phyloP scores from a whole-genome alignment of 345 rosid genomes.

The sweet orange (Citrus sinensis) region DVS_A1.0 CM039163.1:33886001-33886500 shows the following conservation, averaged over 20 bases:
- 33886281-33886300: not conserved
- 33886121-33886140: conserved; percentile 3
- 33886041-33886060: not conserved
- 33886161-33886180: not conserved
- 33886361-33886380: no score
- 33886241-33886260: not conserved
- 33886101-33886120: conserved; percentile 3
- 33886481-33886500: no score
- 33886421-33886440: no score
- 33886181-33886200: not conserved
- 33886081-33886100: not conserved
- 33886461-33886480: no score
- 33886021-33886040: not conserved
- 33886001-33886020: not conserved
- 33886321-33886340: not conserved
- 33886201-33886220: not conserved
- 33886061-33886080: not conserved
- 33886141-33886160: not conserved
- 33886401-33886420: no score
- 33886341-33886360: not conserved
- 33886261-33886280: not conserved
- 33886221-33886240: not conserved
- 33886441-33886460: no score
- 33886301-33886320: not conserved
- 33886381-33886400: no score